Conservation (phyloP, 441 rosid genomes). For the Biscutella auriculata region DNA sequence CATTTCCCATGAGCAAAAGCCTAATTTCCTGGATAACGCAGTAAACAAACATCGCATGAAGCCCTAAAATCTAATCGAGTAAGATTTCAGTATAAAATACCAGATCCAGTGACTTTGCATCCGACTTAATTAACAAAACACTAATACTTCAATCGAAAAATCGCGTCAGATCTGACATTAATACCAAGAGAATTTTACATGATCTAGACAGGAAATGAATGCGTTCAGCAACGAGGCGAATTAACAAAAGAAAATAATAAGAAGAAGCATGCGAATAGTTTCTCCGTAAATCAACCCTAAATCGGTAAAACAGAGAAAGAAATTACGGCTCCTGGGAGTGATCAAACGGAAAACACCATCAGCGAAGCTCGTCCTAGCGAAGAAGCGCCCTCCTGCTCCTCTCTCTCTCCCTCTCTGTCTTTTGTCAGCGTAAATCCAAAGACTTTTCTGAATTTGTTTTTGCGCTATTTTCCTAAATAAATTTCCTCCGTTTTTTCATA, state of each 20-base stretch:
- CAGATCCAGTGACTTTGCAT: not conserved
- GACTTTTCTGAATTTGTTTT: constrained; percentile 14
- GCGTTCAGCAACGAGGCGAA: not conserved
- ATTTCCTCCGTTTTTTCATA: not conserved
- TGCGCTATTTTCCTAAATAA: not conserved
- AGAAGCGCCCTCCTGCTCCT: constrained; percentile 8
- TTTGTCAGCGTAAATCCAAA: constrained; percentile 12
- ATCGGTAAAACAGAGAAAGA: not conserved
- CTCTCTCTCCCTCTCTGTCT: not conserved
- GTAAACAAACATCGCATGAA: not conserved
- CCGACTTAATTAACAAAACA: not conserved
- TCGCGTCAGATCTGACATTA: constrained; percentile 17
- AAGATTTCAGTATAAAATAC: not conserved
- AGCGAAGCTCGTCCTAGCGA: constrained; percentile 14
- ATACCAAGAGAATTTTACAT: not conserved
- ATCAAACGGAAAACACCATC: constrained; percentile 26
- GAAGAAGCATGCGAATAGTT: not conserved
- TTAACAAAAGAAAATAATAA: not conserved
- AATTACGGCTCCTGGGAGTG: constrained; percentile 15
- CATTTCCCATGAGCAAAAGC: not conserved
- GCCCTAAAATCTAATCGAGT: constrained; percentile 13
- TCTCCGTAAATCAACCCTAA: constrained; percentile 1
- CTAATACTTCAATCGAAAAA: constrained; percentile 3
- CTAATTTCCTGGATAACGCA: not conserved
- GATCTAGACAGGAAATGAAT: constrained; percentile 7